phyloP scores from a whole-genome alignment of 805 yeast species.

The Yarrowia bubula region DNA sequence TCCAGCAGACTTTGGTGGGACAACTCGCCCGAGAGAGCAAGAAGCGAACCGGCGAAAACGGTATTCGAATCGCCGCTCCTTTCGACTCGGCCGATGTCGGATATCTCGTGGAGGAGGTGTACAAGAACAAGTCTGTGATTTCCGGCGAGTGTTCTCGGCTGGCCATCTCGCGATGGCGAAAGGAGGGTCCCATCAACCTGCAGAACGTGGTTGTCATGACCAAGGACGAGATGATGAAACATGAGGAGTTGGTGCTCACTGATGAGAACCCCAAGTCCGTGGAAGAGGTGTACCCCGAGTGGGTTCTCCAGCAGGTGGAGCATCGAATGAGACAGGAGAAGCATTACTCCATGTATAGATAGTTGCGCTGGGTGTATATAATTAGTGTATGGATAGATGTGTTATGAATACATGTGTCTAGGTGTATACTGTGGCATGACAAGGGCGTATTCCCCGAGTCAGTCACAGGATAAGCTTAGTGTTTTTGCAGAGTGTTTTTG shows the following conservation, averaged over 20 bases:
- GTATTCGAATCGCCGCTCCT: slow-evolving; percentile 68
- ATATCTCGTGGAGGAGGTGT: slow-evolving; percentile 86
- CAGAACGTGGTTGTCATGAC: slow-evolving; percentile 88
- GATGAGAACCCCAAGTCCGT: slow-evolving; percentile 57
- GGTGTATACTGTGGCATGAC: too few species aligned
- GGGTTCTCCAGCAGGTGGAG: slow-evolving; percentile 54
- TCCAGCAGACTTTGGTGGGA: slow-evolving; percentile 78
- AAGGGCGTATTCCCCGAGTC: too few species aligned
- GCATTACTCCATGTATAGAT: slow-evolving; percentile 9
- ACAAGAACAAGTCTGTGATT: slow-evolving; percentile 86
- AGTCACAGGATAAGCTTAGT: too few species aligned
- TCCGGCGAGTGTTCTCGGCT: slow-evolving; percentile 79
- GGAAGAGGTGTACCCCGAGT: slow-evolving; percentile 60
- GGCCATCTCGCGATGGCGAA: slow-evolving; percentile 83
- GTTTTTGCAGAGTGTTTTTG: too few species aligned
- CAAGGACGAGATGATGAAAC: slow-evolving; percentile 76
- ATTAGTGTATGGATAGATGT: background rate
- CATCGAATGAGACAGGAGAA: slow-evolving; percentile 22
- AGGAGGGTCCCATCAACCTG: slow-evolving; percentile 55
- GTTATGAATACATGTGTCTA: background rate
- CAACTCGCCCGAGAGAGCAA: slow-evolving; percentile 54
- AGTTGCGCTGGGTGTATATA: background rate
- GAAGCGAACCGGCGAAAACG: slow-evolving; percentile 57
- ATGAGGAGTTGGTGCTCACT: slow-evolving; percentile 67
- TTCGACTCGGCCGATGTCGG: slow-evolving; percentile 60